A percentile compares a stretch with the other conserved stretches of the same genome.
These are phyloP conservation scores for Aspergillus arachidicola DNA, from an alignment of 2,329 filamentous ascomycete genomes.

Conservation along the genomic window DNA sequence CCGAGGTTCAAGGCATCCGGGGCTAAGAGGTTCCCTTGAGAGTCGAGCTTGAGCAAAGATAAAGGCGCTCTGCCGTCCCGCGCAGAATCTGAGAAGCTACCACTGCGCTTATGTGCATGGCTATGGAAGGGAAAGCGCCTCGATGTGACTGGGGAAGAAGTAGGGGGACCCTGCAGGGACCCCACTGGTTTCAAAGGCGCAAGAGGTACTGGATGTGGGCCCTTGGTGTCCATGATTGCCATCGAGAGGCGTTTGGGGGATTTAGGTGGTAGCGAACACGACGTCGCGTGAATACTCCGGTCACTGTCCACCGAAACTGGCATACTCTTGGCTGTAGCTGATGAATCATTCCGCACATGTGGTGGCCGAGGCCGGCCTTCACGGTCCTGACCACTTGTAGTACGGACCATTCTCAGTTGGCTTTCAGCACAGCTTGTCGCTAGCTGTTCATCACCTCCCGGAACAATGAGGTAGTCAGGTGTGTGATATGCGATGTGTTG, in stretches of 20 bases:
- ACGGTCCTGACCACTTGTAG: constrained; percentile 12
- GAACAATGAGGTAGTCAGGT: constrained; percentile 68
- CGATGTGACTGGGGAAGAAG: constrained; percentile 33
- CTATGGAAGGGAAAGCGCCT: constrained; percentile 52
- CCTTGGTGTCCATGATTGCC: constrained; percentile 35
- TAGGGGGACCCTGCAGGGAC: constrained; percentile 31
- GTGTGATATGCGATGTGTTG: constrained; percentile 61
- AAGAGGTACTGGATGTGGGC: constrained; percentile 47
- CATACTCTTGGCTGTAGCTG: constrained; percentile 37
- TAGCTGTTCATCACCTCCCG: constrained; percentile 64
- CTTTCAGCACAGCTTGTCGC: constrained; percentile 32
- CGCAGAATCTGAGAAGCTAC: constrained; percentile 82
- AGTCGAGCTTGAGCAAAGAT: constrained; percentile 49
- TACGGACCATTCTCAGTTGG: constrained; percentile 21
- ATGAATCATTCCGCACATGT: constrained; percentile 41
- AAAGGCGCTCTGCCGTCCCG: constrained; percentile 65
- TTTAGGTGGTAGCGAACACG: constrained; percentile 61
- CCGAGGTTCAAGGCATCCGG: constrained; percentile 72
- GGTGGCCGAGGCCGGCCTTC: constrained; percentile 19
- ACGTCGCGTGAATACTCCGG: constrained; percentile 59
- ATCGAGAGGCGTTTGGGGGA: constrained; percentile 42
- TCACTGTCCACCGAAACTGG: constrained; percentile 45
- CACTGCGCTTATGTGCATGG: constrained; percentile 76
- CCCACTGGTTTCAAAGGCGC: constrained; percentile 32
- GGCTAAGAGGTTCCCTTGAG: constrained; percentile 48